Evolutionary conservation across 768 basidiomycete species (phyloP), one percentile per base, ranked within the genome.

Genomic region (Pisolithus sp.): DNA sequence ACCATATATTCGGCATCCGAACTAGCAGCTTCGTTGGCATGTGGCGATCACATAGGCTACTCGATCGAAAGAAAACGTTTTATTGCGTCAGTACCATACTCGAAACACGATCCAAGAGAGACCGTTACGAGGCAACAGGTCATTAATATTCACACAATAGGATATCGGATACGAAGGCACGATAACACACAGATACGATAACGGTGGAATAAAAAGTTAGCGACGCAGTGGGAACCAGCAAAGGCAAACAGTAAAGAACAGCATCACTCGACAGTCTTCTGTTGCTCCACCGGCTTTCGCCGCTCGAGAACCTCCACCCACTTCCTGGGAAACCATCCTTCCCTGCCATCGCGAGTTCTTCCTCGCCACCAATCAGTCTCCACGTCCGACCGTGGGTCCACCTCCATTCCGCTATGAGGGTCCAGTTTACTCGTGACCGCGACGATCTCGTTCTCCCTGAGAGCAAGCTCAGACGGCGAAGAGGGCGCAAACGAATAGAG

Each of bases 241-340:
- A 28, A 10, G 30, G 30, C 10, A 31, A 31, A 31, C 30, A 10
- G 30, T 12, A 26, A 26, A 31, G 30, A 40, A 21, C 39, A 34
- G n/a, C 46, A 45, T 53, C 60, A 77, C 30, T 76, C 69, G 7
- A 71, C 57, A 58, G 74, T 76, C 62, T 76, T 77, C 5, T 57
- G 59, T 50, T 70, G 73, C 12, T 62, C 71, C 24, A 57, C 58
- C 1, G 54, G 51, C 49, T 69, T 73, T 59, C 62, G 66, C 61
- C 77, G 73, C 61, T 77, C 81, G 51, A 89, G 67, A 4, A 87
- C 73, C 66, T 91, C 80, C 4, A 94, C 91, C 79, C 87, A 94
- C 57, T 87, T 92, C 52, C 74, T 79, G 2, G 94, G 94, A 77
- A 98, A 96, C 92, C 93, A 98, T 0, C 94, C 94, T 58, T 89